phyloP scores from a whole-genome alignment of 371 early-diverging fungal species.

The Zopfochytrium polystomum region DNA sequence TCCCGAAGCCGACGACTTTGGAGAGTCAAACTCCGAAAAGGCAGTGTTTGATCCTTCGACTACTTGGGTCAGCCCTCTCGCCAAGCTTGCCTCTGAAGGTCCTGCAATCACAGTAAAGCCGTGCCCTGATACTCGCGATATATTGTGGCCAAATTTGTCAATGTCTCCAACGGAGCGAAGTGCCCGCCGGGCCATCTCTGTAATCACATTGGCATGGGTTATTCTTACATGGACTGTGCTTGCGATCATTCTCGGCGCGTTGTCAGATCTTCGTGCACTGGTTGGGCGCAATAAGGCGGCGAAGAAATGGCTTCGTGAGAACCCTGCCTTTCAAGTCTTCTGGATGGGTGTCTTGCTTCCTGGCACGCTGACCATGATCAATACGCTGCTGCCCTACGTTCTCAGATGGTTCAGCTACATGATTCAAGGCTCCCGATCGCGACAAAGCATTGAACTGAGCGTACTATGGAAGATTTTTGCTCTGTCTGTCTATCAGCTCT shows the following conservation, averaged over 20 bases:
- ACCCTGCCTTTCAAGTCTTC: slow-evolving; percentile 53
- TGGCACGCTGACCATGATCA: slow-evolving; percentile 65
- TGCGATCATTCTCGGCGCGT: slow-evolving; percentile 57
- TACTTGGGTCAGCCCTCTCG: too few species aligned
- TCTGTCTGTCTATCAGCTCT: slow-evolving; percentile 65
- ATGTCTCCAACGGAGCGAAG: slow-evolving; percentile 56
- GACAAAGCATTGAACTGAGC: slow-evolving; percentile 68
- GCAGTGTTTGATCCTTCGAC: slow-evolving; percentile 25
- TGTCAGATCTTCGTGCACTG: slow-evolving; percentile 59
- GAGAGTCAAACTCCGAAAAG: neutral
- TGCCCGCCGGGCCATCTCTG: slow-evolving; percentile 55
- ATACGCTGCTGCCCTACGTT: slow-evolving; percentile 64
- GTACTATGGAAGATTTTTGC: slow-evolving; percentile 74
- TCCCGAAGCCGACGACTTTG: too few species aligned
- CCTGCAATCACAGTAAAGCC: too few species aligned
- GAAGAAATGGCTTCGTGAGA: slow-evolving; percentile 45
- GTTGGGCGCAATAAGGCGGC: slow-evolving; percentile 52
- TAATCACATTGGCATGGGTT: slow-evolving; percentile 55
- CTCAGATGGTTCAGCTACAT: slow-evolving; percentile 66
- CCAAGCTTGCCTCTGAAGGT: too few species aligned
- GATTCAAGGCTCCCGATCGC: slow-evolving; percentile 73
- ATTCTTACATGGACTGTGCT: slow-evolving; percentile 70
- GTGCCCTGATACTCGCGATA: slow-evolving; percentile 74
- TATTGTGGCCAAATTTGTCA: slow-evolving; percentile 75
- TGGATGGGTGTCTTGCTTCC: slow-evolving; percentile 68